Conservation (phyloP, 2,329 filamentous ascomycete species). For the Dendrostoma leiphaemia region DNA sequence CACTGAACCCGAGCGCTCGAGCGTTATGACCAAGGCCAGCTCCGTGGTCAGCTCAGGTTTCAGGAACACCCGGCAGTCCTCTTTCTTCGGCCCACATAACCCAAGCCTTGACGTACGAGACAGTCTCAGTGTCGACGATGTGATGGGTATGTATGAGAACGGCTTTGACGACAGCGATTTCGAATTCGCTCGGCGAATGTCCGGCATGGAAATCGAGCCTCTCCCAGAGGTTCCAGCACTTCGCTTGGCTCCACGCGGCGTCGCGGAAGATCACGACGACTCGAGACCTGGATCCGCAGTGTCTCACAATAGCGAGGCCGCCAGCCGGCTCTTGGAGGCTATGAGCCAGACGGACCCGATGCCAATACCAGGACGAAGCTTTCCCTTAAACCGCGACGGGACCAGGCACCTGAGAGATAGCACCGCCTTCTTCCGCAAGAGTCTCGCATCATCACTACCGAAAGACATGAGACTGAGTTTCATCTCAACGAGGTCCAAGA, state of each 20-base stretch:
- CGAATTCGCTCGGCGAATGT: conserved; percentile 35
- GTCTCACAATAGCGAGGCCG: conserved; percentile 37
- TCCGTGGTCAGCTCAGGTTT: conserved; percentile 52
- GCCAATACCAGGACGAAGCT: conserved; percentile 18
- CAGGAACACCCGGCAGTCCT: conserved; percentile 16
- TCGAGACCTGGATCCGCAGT: conserved; percentile 36
- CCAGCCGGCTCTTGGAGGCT: conserved; percentile 38
- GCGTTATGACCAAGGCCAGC: conserved; percentile 75
- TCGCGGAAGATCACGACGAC: conserved; percentile 19
- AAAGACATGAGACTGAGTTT: conserved; percentile 34
- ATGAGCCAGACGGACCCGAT: conserved; percentile 35
- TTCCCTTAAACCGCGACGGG: conserved; percentile 30
- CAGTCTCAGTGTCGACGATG: conserved; percentile 62
- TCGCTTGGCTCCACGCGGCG: conserved; percentile 8
- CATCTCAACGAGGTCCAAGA: conserved; percentile 18
- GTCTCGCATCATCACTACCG: conserved; percentile 32
- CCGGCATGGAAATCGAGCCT: conserved; percentile 16
- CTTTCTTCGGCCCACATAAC: conserved; percentile 18
- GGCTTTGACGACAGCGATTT: conserved; percentile 55
- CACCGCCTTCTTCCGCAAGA: conserved; percentile 34
- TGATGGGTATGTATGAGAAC: conserved; percentile 69
- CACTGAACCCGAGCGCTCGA: conserved; percentile 70
- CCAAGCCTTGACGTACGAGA: conserved; percentile 32
- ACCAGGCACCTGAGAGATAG: conserved; percentile 36
- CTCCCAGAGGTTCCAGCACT: conserved; percentile 3